Evolutionary conservation across 2,329 filamentous ascomycete species (phyloP), one percentile per base, ranked within the genome.

Genomic region (Aspergillus viridinutans): DNA sequence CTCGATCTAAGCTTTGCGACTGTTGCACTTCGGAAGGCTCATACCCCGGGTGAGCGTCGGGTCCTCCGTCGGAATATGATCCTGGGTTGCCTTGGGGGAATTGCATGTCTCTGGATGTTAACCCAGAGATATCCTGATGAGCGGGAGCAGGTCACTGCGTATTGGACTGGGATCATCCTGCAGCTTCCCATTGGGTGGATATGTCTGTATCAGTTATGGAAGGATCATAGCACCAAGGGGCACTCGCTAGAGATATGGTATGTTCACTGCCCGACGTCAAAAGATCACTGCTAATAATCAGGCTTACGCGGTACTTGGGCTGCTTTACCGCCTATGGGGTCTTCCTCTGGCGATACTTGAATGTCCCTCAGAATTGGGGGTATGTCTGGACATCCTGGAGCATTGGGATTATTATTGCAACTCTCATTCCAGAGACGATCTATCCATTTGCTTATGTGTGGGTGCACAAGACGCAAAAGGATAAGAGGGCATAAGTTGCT

Each of bases 171-270:
- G 0, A 60, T 65, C 29, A 49, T 62, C 2, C 47, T 65, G 3
- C 63, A 65, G 25, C 43, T 65, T 29, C 63, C 63, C n/a, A 60
- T 64, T 29, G 61, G 63, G 3, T 65, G 57, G 55, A 28, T 56
- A 4, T 65, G 58, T 26, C 35, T 62, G 40, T 57, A 57, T 35
- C 49, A 42, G 12, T 29, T 65, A 38, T 58, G 58, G 45, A 52
- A 48, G 42, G 52, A 62, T 21, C 45, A 55, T n/a, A 55, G 54
- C 20, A 58, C 61, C 1, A 26, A 28, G 20, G 63, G 63, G 0
- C 63, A 65, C 43, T 65, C 63, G 0, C 47, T 64, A 23, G 61
- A 64, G 28, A 61, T 62, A 20, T 64, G 61, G 61, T 65, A 61
- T 5, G 55, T 48, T 1, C 14, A 21, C 45, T 47, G 7, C 2